Base-by-base conservation (phyloP, 371 early-diverging fungal species). In the Mucor piriformis region DNA sequence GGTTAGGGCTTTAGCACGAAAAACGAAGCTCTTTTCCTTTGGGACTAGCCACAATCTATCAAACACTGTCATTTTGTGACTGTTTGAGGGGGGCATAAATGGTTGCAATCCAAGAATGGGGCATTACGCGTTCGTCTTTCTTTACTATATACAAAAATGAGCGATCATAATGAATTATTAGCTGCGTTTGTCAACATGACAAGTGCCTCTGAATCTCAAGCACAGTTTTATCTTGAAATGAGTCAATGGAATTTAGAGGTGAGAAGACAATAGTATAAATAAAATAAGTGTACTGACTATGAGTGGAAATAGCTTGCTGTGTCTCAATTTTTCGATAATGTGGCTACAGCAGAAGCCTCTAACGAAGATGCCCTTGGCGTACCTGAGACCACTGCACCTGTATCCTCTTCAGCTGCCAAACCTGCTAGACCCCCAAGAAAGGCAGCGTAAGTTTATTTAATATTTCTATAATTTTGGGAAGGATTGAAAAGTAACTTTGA, bases 221-320 rank as follows among this genome's bases (percentile, higher is more conserved):
- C 92, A 7, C 69, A 76, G 34, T 92, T 91, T 72, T 92, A 82
- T 58, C 77, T 92, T 5, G 90, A 90, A 66, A 83, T 85, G 51
- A 83, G 79, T 68, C 82, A 86, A 57, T 89, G 93, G 90, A 82
- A 92, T 69, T 59, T 92, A 37, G 74, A 89, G 63, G 92, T 88
- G 74, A 48, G 27, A 20, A 11, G 13, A 18, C 3, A 16, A 42
- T 18, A 1, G n/a, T 32, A 34, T 27, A 13, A 50, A 50, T 1
- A 27, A 49, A 49, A 25, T 29, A 49, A 25, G 32, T 5, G 18
- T 16, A n/a, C 10, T 21, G 8, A n/a, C 25, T 29, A 6, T 13
- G 16, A 16, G n/a, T 34, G 20, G 2, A 29, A n/a, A n/a, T n/a
- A 72, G 73, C 16, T 48, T 20, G 73, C 73, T 48, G 44, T 66